Evolutionary conservation across 208 protist species (phyloP).

Genomic region (Leishmania lainsoni): DNA sequence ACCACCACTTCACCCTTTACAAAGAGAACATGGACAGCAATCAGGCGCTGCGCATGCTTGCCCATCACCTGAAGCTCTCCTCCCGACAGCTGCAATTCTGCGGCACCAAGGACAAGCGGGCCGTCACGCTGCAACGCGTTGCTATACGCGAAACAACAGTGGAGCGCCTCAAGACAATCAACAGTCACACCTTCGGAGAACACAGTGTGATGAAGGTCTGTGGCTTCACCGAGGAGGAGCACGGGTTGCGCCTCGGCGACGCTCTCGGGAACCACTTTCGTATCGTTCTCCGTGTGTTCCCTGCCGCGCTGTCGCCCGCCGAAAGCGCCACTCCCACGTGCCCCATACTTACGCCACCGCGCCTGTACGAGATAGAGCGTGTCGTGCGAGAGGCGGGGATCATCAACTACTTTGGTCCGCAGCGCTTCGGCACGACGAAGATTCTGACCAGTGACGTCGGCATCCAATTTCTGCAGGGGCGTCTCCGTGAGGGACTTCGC

Average conservation of each 20-base stretch:
- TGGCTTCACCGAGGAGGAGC: slow-evolving; percentile 59
- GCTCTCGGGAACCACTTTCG: slow-evolving; percentile 92
- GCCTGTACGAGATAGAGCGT: slow-evolving; percentile 28
- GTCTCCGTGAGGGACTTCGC: slow-evolving; percentile 68
- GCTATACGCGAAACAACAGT: slow-evolving; percentile 69
- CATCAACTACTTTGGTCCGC: slow-evolving; percentile 96
- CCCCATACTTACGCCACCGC: slow-evolving; percentile 1
- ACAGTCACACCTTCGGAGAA: slow-evolving; percentile 54
- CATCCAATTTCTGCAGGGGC: slow-evolving; percentile 67
- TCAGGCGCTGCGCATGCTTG: slow-evolving; percentile 71
- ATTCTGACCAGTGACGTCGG: slow-evolving; percentile 93
- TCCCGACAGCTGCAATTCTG: slow-evolving; percentile 86
- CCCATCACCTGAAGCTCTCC: slow-evolving; percentile 58
- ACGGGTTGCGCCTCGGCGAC: slow-evolving; percentile 85
- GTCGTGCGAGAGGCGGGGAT: slow-evolving; percentile 71
- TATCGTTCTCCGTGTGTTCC: slow-evolving; percentile 84
- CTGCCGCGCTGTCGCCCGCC: not conserved
- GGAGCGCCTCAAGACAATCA: slow-evolving; percentile 63
- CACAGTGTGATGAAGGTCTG: slow-evolving; percentile 77
- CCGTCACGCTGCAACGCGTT: slow-evolving; percentile 92
- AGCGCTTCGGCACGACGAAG: slow-evolving; percentile 94
- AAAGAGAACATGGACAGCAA: slow-evolving; percentile 95
- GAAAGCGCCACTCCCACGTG: not conserved
- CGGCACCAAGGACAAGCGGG: slow-evolving; percentile 96
- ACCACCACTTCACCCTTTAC: slow-evolving; percentile 93